Evolutionary conservation across 495 filamentous ascomycete species (phyloP).

Genomic region (Penicillium paxilli): DNA sequence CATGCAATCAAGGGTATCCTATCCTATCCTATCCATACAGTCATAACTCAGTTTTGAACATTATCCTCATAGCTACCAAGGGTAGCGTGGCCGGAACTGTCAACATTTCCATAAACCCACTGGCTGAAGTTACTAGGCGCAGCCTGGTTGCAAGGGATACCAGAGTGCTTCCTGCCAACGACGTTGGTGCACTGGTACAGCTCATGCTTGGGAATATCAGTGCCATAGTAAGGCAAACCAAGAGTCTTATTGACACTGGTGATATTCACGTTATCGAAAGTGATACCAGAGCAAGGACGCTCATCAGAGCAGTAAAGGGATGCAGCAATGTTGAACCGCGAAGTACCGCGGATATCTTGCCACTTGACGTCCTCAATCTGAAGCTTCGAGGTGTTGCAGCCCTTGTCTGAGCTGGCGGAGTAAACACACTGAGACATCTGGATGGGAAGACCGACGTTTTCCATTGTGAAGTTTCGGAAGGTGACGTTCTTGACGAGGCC

Average conservation of each 20-base stretch:
- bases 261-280: constrained; percentile 54
- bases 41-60: no score
- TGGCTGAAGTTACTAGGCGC: constrained; percentile 24
- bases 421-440: constrained; percentile 62
- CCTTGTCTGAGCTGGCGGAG: constrained; percentile 31
- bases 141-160: constrained; percentile 24
- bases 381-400: constrained; percentile 50
- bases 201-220: constrained; percentile 15
- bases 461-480: constrained; percentile 46
- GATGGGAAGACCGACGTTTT: constrained; percentile 54
- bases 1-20: no score
- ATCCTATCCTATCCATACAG: no score
- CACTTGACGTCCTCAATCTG: constrained; percentile 51
- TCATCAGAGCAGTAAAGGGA: constrained; percentile 51
- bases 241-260: constrained; percentile 22
- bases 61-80: background rate
- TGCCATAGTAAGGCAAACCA: constrained; percentile 17
- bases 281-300: constrained; percentile 46
- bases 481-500: constrained; percentile 52
- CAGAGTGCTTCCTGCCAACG: constrained; percentile 17
- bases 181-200: constrained; percentile 26
- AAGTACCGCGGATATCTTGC: constrained; percentile 56
- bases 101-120: constrained; percentile 19
- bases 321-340: constrained; percentile 53
- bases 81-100: constrained; percentile 9